phyloP scores from a whole-genome alignment of 192 early-diverging fungal genomes.

The Dissophora globulifera region DNA sequence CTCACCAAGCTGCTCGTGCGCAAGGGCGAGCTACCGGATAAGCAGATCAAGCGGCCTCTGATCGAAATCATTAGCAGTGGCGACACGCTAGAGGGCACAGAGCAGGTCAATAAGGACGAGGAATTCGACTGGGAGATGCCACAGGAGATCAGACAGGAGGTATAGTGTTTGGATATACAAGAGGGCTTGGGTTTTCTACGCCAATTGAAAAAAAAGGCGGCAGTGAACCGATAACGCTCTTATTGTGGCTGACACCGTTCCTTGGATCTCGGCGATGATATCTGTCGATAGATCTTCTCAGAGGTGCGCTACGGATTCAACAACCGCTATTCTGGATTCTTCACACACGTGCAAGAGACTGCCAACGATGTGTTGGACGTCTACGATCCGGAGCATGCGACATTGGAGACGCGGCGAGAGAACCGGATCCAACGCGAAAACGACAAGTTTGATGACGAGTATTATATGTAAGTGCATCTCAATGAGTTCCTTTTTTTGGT shows the following conservation, averaged over 20 bases:
- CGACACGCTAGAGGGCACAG: conserved; percentile 29
- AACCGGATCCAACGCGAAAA: conserved; percentile 79
- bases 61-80: conserved; percentile 71
- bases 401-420: conserved; percentile 61
- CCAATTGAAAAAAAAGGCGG: too few species aligned
- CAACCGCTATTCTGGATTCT: conserved; percentile 81
- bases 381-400: conserved; percentile 66
- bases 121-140: conserved; percentile 91
- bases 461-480: conserved; percentile 88
- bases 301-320: conserved; percentile 90
- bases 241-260: too few species aligned
- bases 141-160: conserved; percentile 69
- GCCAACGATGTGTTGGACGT: conserved; percentile 79
- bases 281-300: conserved; percentile 34
- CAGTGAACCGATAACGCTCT: too few species aligned
- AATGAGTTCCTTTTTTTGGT: too few species aligned
- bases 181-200: too few species aligned
- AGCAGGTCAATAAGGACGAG: conserved; percentile 56
- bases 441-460: conserved; percentile 88
- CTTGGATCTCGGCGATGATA: too few species aligned
- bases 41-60: conserved; percentile 59
- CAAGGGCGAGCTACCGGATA: conserved; percentile 51
- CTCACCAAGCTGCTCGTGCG: conserved; percentile 85
- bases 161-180: too few species aligned
- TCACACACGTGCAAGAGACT: conserved; percentile 75